A percentile compares a stretch with the other conserved stretches of the same genome.
phyloP scores from a whole-genome alignment of 2,329 filamentous ascomycete species.

The Penicillium rolfsii region DNA sequence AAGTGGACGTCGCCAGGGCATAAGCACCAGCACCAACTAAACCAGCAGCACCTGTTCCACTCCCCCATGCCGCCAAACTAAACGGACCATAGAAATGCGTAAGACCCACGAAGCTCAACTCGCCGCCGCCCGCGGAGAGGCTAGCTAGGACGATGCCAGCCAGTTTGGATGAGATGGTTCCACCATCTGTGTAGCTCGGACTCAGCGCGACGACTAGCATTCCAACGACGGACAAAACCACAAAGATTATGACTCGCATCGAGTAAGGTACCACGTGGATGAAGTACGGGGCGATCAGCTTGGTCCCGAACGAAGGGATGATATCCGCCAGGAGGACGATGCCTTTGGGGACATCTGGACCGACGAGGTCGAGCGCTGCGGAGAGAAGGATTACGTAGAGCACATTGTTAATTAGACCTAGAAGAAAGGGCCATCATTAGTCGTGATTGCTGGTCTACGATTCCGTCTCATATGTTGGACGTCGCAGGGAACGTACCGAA shows the following conservation, averaged over 20 bases:
- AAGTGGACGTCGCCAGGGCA: constrained; percentile 78
- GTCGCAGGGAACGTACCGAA: constrained; percentile 65
- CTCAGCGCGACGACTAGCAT: constrained; percentile 90
- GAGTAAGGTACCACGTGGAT: constrained; percentile 85
- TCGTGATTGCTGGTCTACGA: background rate
- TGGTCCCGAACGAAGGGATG: constrained; percentile 83
- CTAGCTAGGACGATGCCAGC: constrained; percentile 83
- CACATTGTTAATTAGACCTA: constrained; percentile 93
- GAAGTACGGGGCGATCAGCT: constrained; percentile 88
- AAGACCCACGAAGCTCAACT: constrained; percentile 86
- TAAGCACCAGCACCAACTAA: constrained; percentile 86
- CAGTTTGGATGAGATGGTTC: constrained; percentile 74
- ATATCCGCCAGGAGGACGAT: constrained; percentile 93
- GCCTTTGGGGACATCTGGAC: constrained; percentile 81
- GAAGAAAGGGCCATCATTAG: background rate
- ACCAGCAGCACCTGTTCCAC: constrained; percentile 87
- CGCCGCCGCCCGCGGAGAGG: constrained; percentile 81
- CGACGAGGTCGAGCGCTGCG: constrained; percentile 92
- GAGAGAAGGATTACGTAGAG: constrained; percentile 97
- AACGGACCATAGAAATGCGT: constrained; percentile 91
- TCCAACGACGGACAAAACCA: constrained; percentile 73
- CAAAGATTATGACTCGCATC: constrained; percentile 73
- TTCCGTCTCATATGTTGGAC: background rate
- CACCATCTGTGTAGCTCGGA: constrained; percentile 59
- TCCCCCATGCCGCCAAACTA: constrained; percentile 88